Conservation (phyloP, 1,284 basidiomycete genomes). For the Cryptococcus maquisensis region DNA sequence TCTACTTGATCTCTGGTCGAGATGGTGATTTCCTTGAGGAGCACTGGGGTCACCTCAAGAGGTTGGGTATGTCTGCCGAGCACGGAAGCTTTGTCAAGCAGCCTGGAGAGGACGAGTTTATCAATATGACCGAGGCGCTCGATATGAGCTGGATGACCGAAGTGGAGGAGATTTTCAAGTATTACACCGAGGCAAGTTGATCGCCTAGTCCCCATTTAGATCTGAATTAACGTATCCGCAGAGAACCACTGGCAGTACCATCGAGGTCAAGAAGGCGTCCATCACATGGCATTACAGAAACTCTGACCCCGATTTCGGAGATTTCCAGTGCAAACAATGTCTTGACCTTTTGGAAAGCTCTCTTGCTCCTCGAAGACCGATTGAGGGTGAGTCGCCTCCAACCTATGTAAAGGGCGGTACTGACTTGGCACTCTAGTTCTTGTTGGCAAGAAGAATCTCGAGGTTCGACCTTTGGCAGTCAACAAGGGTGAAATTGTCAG, state of each 20-base stretch:
- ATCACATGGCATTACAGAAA: slow-evolving; percentile 98
- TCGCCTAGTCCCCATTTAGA: not conserved
- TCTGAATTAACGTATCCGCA: slow-evolving; percentile 20
- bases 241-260: slow-evolving; percentile 89
- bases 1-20: slow-evolving; percentile 97
- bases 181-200: slow-evolving; percentile 76
- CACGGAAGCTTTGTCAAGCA: slow-evolving; percentile 78
- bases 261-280: slow-evolving; percentile 90
- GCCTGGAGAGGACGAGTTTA: slow-evolving; percentile 66
- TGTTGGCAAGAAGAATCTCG: slow-evolving; percentile 96
- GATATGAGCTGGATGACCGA: slow-evolving; percentile 99
- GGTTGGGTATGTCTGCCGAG: slow-evolving; percentile 89
- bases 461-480: slow-evolving; percentile 88
- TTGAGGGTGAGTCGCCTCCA: slow-evolving; percentile 60
- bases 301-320: slow-evolving; percentile 53
- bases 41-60: slow-evolving; percentile 79
- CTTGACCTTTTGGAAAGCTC: slow-evolving; percentile 94
- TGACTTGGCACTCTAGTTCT: slow-evolving; percentile 56
- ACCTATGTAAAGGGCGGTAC: not conserved
- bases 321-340: slow-evolving; percentile 92
- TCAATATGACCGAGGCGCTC: slow-evolving; percentile 80
- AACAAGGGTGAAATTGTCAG: slow-evolving; percentile 99
- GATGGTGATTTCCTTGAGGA: slow-evolving; percentile 87
- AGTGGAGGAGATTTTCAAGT: slow-evolving; percentile 91
- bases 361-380: slow-evolving; percentile 77